A percentile compares a stretch with the other conserved stretches of the same genome.
Evolutionary conservation across 768 basidiomycete species (phyloP).

Genomic region (Suillus subalutaceus): DNA sequence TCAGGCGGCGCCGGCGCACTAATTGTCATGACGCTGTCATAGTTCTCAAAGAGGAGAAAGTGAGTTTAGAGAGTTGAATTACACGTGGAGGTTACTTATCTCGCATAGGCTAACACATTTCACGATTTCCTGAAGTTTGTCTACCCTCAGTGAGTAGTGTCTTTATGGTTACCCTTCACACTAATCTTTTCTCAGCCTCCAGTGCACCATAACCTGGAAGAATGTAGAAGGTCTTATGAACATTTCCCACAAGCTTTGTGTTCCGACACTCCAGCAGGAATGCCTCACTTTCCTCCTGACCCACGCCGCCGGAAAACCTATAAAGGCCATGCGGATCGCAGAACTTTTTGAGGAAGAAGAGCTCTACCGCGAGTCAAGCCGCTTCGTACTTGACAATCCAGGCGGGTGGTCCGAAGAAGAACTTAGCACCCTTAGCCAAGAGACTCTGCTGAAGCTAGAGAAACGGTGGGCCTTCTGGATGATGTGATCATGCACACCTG

Average conservation of each 20-base stretch:
- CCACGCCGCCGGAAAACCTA: constrained; percentile 89
- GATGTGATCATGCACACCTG: background rate
- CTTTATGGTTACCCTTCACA: background rate
- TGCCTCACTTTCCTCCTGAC: constrained; percentile 89
- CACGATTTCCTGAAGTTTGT: constrained; percentile 94
- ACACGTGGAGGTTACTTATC: constrained; percentile 7
- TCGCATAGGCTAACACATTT: constrained; percentile 71
- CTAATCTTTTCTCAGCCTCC: constrained; percentile 51
- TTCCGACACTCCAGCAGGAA: constrained; percentile 76
- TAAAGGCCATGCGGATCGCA: constrained; percentile 91
- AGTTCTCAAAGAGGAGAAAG: constrained; percentile 87
- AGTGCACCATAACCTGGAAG: constrained; percentile 94
- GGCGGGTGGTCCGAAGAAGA: constrained; percentile 84
- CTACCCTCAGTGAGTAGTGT: constrained; percentile 79
- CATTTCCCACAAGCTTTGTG: constrained; percentile 86
- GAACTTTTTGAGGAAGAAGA: constrained; percentile 91
- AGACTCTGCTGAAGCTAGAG: constrained; percentile 87
- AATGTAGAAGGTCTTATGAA: constrained; percentile 93
- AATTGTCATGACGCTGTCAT: constrained; percentile 80
- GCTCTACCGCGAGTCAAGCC: constrained; percentile 85
- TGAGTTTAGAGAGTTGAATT: constrained; percentile 32
- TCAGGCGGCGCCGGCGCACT: constrained; percentile 43
- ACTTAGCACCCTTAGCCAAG: constrained; percentile 76
- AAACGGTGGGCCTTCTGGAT: constrained; percentile 56
- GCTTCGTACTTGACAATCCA: constrained; percentile 92